Evolutionary conservation across 163 green algal species (phyloP).

Genomic region (Scenedesmus sp.): DNA sequence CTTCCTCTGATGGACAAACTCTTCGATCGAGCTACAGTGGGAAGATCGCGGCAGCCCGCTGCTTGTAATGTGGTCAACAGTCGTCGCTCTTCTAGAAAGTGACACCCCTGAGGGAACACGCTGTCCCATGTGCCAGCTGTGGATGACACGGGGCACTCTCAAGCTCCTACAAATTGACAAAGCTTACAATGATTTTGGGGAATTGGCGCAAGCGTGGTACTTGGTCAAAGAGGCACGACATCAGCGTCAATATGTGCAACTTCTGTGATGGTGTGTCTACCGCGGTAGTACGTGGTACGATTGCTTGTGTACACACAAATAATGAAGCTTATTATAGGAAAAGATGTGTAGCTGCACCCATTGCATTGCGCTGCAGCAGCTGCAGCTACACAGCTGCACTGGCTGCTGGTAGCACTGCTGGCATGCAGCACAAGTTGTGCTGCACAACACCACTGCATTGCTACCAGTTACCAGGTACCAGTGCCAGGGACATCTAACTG

Average conservation of each 20-base stretch:
- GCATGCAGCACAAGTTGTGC: too few species aligned
- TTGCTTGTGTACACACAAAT: neutral
- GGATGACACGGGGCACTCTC: neutral
- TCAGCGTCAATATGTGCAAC: neutral
- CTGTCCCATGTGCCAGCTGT: neutral
- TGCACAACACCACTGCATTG: too few species aligned
- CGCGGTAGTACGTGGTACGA: neutral
- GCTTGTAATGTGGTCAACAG: neutral
- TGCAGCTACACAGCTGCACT: too few species aligned
- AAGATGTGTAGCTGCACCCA: too few species aligned
- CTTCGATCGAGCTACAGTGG: neutral
- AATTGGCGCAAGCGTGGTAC: neutral
- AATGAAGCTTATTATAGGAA: too few species aligned
- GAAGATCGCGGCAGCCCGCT: neutral
- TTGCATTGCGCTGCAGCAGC: too few species aligned
- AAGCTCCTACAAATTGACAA: neutral
- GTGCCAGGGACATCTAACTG: too few species aligned
- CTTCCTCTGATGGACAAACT: neutral
- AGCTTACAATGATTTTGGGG: neutral
- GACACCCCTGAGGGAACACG: constrained; percentile 3
- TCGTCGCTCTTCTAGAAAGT: neutral
- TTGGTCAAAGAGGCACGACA: neutral
- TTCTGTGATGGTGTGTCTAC: neutral
- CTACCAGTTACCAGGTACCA: too few species aligned
- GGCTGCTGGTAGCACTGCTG: too few species aligned